Base-by-base conservation (phyloP, 2,329 filamentous ascomycete genomes). In the Verticillium nonalfalfae region DNA sequence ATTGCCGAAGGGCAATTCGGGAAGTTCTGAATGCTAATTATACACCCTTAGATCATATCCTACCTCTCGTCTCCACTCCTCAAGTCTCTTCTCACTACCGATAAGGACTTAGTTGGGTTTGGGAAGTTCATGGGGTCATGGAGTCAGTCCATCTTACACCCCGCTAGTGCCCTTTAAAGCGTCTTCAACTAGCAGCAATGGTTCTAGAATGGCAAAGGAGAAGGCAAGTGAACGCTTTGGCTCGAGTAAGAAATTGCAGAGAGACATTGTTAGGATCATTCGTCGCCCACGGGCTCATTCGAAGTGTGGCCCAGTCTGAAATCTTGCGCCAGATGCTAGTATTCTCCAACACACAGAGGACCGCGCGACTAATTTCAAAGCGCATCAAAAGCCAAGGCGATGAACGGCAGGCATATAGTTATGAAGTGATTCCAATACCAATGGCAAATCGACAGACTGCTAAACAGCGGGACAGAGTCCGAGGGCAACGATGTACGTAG, bases 201-300 rank as follows among this genome's bases (percentile, higher is more conserved):
- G n/a, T n/a, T n/a, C n/a, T n/a, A n/a, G n/a, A n/a, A n/a, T n/a
- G n/a, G n/a, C n/a, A n/a, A n/a, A n/a, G n/a, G n/a, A n/a, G n/a
- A n/a, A n/a, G n/a, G n/a, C 80, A 0, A 74, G 72, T 3, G 75
- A 81, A 62, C 74, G 83, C 2, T 82, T 78, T 60, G 73, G 74
- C 0, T 73, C 72, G 1, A 70, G 79, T 40, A 72, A 74, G 1
- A 76, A 79, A 21, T 73, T 74, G 1, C 74, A 77, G 15, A 72
- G 73, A 7, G 83, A 85, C 64, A 85, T n/a, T 85, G 82, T 74
- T 85, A 4, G 76, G 75, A 4, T 77, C 75, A 0, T 78, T 78
- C 60, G 68, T 78, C 11, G 67, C 70, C 1, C 73, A 77, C 40
- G 77, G 77, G 3, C 66, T 79, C 26, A 73, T 66, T 9, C 73